Evolutionary conservation across 2,329 filamentous ascomycete genomes (phyloP).

Genomic region (Teratosphaeriaceae sp.): DNA sequence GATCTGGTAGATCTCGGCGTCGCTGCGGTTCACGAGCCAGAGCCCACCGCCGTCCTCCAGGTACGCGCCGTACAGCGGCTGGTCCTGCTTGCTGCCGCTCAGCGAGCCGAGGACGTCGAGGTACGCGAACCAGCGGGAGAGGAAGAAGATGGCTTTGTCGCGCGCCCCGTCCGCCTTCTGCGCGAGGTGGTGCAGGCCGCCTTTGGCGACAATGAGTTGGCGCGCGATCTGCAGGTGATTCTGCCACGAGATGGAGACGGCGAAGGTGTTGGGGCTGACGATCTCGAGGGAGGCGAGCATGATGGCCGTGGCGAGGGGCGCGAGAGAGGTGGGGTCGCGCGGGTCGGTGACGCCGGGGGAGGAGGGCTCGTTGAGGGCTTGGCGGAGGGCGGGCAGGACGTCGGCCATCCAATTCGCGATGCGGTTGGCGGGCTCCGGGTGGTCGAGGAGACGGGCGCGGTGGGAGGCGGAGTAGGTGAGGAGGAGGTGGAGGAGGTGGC

Average conservation of each 20-base stretch:
- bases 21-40: conserved; percentile 29
- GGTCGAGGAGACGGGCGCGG: conserved; percentile 64
- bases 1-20: conserved; percentile 50
- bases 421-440: conserved; percentile 66
- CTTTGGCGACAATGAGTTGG: conserved; percentile 63
- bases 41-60: conserved; percentile 28
- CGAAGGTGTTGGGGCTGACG: conserved; percentile 73
- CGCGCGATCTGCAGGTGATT: conserved; percentile 69
- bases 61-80: conserved; percentile 36
- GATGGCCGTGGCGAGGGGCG: conserved; percentile 71
- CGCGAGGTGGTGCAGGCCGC: conserved; percentile 45
- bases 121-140: conserved; percentile 78
- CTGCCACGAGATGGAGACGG: conserved; percentile 75
- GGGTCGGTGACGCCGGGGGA: conserved; percentile 25
- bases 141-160: conserved; percentile 62
- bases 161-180: conserved; percentile 32
- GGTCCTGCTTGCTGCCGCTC: conserved; percentile 47
- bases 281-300: conserved; percentile 82
- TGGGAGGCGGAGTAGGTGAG: conserved; percentile 82
- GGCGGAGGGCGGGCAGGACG: conserved; percentile 66
- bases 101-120: conserved; percentile 72
- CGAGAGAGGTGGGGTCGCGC: conserved; percentile 59
- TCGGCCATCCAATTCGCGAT: conserved; percentile 76
- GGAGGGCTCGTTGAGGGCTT: conserved; percentile 45
- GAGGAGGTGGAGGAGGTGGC: conserved; percentile 68